phyloP scores from a whole-genome alignment of 352 stramenopile species.

The Pythium graminicola region DNA sequence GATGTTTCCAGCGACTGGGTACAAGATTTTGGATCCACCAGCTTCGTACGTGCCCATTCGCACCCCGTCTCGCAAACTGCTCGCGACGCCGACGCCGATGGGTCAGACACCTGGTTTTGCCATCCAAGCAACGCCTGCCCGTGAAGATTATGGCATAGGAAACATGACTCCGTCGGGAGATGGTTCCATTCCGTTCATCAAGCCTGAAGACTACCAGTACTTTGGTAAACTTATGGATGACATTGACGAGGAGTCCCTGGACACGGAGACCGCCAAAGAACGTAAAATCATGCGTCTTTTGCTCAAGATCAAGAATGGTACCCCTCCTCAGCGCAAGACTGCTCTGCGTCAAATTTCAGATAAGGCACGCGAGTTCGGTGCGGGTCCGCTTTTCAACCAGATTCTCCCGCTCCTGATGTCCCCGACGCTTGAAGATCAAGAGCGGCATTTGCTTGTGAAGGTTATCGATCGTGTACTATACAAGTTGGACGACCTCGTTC shows the following conservation, averaged over 20 bases:
- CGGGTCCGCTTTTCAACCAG: slow-evolving; percentile 98
- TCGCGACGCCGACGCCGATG: slow-evolving; percentile 95
- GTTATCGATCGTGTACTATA: slow-evolving; percentile 99
- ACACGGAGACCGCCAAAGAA: slow-evolving; percentile 93
- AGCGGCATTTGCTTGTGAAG: slow-evolving; percentile 99
- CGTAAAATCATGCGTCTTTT: slow-evolving; percentile 97
- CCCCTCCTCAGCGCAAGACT: slow-evolving; percentile 95
- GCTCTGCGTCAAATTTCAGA: slow-evolving; percentile 96
- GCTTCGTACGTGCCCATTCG: slow-evolving; percentile 94
- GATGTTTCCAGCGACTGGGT: slow-evolving; percentile 94
- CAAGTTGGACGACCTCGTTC: slow-evolving; percentile 98
- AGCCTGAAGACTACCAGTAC: slow-evolving; percentile 98
- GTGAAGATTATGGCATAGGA: slow-evolving; percentile 71
- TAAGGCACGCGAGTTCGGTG: slow-evolving; percentile 95
- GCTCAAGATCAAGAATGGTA: slow-evolving; percentile 99
- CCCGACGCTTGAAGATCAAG: slow-evolving; percentile 97
- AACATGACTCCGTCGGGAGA: slow-evolving; percentile 62
- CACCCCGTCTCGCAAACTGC: slow-evolving; percentile 92
- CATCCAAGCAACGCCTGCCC: slow-evolving; percentile 74
- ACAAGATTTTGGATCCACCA: slow-evolving; percentile 94
- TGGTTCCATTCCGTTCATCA: slow-evolving; percentile 95
- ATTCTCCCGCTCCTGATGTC: slow-evolving; percentile 99
- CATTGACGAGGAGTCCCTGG: slow-evolving; percentile 77
- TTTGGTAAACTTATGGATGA: slow-evolving; percentile 96
- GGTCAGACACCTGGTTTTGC: slow-evolving; percentile 87